Percentiles rank a stretch among this genome's conserved stretches.
Conservation (phyloP, 495 filamentous ascomycete species). For the Penicillium lagena region DNA sequence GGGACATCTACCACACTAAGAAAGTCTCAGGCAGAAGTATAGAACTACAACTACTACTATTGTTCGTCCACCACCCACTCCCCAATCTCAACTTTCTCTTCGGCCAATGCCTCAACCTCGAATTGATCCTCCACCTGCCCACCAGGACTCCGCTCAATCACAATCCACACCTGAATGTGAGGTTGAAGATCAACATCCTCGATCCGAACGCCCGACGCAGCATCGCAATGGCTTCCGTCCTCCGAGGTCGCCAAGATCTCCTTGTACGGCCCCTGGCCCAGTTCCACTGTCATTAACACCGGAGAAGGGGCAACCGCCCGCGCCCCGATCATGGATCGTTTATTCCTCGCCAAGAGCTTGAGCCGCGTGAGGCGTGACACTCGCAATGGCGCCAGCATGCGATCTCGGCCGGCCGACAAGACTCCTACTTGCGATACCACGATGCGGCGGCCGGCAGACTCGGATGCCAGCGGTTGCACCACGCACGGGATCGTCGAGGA, state of each 20-base stretch:
- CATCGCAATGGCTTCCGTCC: constrained; percentile 62
- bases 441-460: constrained; percentile 62
- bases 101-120: constrained; percentile 63
- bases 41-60: not conserved
- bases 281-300: constrained; percentile 58
- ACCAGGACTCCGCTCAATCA: constrained; percentile 61
- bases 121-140: constrained; percentile 48
- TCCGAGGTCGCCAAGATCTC: constrained; percentile 52
- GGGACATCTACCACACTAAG: not conserved
- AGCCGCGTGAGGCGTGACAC: constrained; percentile 51
- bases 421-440: constrained; percentile 43
- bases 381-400: constrained; percentile 45
- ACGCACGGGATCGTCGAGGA: constrained; percentile 49
- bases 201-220: constrained; percentile 60
- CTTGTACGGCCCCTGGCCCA: constrained; percentile 62
- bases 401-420: constrained; percentile 43
- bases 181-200: constrained; percentile 67
- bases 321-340: constrained; percentile 27
- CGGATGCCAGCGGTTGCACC: constrained; percentile 51
- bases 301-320: constrained; percentile 43
- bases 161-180: constrained; percentile 57
- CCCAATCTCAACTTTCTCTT: constrained; percentile 57
- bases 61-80: constrained; percentile 37
- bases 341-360: constrained; percentile 44
- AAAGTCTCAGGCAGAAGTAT: not conserved